Base-by-base conservation (phyloP, 129 eudicot species). In the carrot (Daucus carota) region DNA sequence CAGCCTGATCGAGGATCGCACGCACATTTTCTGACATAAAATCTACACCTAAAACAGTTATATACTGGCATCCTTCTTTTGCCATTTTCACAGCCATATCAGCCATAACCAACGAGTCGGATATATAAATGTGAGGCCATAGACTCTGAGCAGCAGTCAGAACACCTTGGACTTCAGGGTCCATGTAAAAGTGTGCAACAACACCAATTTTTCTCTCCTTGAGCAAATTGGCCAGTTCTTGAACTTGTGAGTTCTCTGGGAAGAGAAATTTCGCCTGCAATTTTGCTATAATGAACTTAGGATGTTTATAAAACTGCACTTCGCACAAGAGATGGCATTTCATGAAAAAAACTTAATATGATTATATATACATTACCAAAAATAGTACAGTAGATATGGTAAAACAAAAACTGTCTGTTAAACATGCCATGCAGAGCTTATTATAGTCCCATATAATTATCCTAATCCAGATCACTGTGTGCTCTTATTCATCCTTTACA, bases 181-280 rank as follows among this genome's bases (percentile, higher is more conserved):
- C 99, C 99, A 95, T 95, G 88, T 95, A 95, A 76, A 94, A 95
- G 75, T 95, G 99, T 57, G 99, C 97, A 80, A 89, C 99, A 76
- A 95, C 82, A 32, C 99, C 99, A 76, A 91, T 88, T 77, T 91
- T 85, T 87, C 83, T 91, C 84, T 91, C 96, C 83, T 77, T 84
- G 24, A 95, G 84, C 89, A 89, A 82, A 79, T 76, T 87, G 72
- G 88, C 96, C 47, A 95, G 92, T 73, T 95, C 96, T 77, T 82
- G 79, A 75, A 95, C 90, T 82, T 84, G 84, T 45, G 28, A 78
- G 76, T 86, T 92, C 73, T 95, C 83, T 16, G 99, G 99, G 60
- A 72, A 83, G 84, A 95, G 81, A 86, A 83, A 95, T 79, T 88
- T 86, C 68, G 97, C 99, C 99, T 95, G 90, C 84, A 84, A 70